Evolutionary conservation across 208 protist genomes (phyloP).

Genomic region (Trypanosoma scelopori): DNA sequence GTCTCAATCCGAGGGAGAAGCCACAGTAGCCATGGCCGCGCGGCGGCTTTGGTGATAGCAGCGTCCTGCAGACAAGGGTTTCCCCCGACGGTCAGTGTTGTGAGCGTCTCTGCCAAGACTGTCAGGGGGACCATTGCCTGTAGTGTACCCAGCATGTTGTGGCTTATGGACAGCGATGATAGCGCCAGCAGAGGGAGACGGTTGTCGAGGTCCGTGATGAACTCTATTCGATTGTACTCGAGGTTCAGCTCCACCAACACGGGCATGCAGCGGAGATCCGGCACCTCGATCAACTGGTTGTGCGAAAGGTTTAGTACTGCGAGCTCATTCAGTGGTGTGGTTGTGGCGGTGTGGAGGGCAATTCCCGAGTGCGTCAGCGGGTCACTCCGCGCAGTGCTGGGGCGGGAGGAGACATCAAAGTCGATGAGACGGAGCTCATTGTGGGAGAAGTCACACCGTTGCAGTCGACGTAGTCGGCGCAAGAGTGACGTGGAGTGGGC

Average conservation of each 20-base stretch:
- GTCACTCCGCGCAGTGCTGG: background rate
- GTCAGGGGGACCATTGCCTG: slow-evolving; percentile 55
- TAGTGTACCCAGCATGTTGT: slow-evolving; percentile 44
- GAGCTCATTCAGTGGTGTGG: slow-evolving; percentile 24
- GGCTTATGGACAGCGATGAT: slow-evolving; percentile 41
- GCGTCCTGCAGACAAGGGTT: slow-evolving; percentile 54
- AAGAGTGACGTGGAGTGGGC: slow-evolving; percentile 48
- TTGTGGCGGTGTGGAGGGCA: background rate
- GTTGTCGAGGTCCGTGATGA: slow-evolving; percentile 50
- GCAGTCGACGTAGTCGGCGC: slow-evolving; percentile 43
- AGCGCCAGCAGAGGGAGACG: slow-evolving; percentile 63
- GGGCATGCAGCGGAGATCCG: slow-evolving; percentile 69
- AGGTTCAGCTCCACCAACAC: slow-evolving; percentile 64
- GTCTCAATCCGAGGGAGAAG: slow-evolving; percentile 56
- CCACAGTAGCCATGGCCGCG: slow-evolving; percentile 66
- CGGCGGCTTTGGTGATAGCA: background rate
- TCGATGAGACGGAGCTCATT: slow-evolving; percentile 66
- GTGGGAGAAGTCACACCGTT: slow-evolving; percentile 59
- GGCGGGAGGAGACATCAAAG: slow-evolving; percentile 24
- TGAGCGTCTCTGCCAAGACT: slow-evolving; percentile 60
- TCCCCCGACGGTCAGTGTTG: slow-evolving; percentile 43
- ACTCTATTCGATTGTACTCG: slow-evolving; percentile 72
- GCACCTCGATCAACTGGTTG: slow-evolving; percentile 79
- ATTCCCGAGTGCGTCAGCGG: background rate
- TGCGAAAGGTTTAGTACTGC: slow-evolving; percentile 63